A percentile compares a stretch with the other conserved stretches of the same genome.
These are phyloP conservation scores for Celoporthe dispersa DNA, from an alignment of 2,329 filamentous ascomycete genomes.

Conservation along the genomic window DNA sequence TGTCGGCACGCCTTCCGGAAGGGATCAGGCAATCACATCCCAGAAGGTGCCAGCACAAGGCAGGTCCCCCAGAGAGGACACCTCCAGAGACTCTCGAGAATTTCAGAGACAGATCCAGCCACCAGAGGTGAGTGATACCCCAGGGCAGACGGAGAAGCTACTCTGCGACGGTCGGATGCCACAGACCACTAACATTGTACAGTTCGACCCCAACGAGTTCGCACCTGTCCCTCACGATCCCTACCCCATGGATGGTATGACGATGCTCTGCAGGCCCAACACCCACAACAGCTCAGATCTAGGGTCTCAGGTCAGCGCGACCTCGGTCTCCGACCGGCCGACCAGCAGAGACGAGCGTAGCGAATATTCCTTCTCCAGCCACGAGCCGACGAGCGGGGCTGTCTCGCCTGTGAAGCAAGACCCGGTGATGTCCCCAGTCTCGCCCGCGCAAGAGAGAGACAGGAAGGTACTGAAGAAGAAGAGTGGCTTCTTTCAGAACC, in stretches of 20 bases:
- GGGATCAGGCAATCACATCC: slow-evolving; percentile 56
- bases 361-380: slow-evolving; percentile 87
- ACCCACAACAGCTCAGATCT: slow-evolving; percentile 65
- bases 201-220: slow-evolving; percentile 62
- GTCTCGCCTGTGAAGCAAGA: slow-evolving; percentile 74
- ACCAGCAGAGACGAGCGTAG: slow-evolving; percentile 88
- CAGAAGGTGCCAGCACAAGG: slow-evolving; percentile 48
- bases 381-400: slow-evolving; percentile 76
- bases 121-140: slow-evolving; percentile 25
- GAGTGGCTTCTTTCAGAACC: slow-evolving; percentile 91
- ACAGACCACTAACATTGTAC: slow-evolving; percentile 35
- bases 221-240: slow-evolving; percentile 84
- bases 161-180: slow-evolving; percentile 29
- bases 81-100: slow-evolving; percentile 19
- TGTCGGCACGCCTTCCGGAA: slow-evolving; percentile 47
- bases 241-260: slow-evolving; percentile 95
- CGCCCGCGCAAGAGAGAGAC: slow-evolving; percentile 58
- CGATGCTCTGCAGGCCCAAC: slow-evolving; percentile 87
- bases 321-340: slow-evolving; percentile 67
- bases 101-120: slow-evolving; percentile 20
- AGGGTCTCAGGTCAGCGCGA: slow-evolving; percentile 45
- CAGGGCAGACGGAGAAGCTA: slow-evolving; percentile 26
- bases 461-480: slow-evolving; percentile 71
- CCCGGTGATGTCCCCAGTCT: slow-evolving; percentile 35
- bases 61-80: slow-evolving; percentile 22